Percentiles rank a stretch among this genome's conserved stretches.
phyloP scores from a whole-genome alignment of 352 stramenopile species.

The Saprolegnia diclina region DNA sequence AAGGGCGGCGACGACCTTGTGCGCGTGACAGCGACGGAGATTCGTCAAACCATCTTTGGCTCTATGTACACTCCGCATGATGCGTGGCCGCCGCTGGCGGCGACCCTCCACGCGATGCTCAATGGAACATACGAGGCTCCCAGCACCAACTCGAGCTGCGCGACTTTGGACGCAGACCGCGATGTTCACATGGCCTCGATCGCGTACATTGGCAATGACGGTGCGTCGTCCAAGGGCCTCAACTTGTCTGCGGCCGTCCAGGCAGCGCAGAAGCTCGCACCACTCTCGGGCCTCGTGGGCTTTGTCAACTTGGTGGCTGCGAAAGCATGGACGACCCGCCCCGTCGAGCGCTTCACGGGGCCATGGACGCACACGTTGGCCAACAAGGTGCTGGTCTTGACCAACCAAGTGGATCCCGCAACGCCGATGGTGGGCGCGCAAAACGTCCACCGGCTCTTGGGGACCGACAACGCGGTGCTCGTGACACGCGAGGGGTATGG shows the following conservation, averaged over 20 bases:
- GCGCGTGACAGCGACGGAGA: neutral
- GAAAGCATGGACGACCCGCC: neutral
- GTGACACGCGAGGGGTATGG: slow-evolving; percentile 19
- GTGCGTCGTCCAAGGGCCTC: neutral
- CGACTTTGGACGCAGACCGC: neutral
- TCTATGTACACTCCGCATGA: neutral
- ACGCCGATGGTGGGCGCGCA: neutral
- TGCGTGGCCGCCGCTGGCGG: slow-evolving; percentile 11
- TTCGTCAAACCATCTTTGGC: neutral
- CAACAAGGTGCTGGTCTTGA: slow-evolving; percentile 10
- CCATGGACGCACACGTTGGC: neutral
- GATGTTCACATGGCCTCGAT: neutral
- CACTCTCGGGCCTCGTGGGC: neutral
- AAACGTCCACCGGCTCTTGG: neutral
- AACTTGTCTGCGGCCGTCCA: neutral
- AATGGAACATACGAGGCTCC: slow-evolving; percentile 1
- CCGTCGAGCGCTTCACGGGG: slow-evolving; percentile 17
- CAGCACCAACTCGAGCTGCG: neutral
- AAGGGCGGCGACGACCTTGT: neutral
- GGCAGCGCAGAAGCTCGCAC: neutral
- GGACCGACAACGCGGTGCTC: neutral
- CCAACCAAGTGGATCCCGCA: slow-evolving; percentile 17
- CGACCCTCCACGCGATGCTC: neutral
- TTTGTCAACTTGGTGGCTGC: neutral
- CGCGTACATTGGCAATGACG: slow-evolving; percentile 19